Conservation (phyloP, 2,329 filamentous ascomycete species). For the Pseudogymnoascus sp. region DNA sequence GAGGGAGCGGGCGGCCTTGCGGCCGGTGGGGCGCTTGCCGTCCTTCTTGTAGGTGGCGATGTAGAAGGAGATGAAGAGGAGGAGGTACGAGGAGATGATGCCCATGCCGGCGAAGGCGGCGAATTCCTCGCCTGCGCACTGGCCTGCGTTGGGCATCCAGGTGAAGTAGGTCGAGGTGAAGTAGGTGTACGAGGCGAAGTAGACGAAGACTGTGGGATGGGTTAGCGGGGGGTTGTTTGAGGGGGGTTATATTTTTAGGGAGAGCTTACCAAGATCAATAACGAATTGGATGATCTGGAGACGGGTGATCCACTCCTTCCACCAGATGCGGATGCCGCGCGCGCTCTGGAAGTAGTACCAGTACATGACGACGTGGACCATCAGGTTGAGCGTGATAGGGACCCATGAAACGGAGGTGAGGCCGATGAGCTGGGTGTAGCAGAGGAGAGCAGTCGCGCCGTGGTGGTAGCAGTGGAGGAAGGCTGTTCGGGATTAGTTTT, state of each 20-base stretch:
- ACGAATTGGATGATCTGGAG: conserved; percentile 96
- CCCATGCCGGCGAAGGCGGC: conserved; percentile 87
- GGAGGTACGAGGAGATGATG: conserved; percentile 88
- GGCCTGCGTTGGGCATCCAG: conserved; percentile 73
- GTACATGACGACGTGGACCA: conserved; percentile 98
- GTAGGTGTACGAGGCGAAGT: conserved; percentile 99
- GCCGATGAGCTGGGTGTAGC: conserved; percentile 94
- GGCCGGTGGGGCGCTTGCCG: conserved; percentile 70
- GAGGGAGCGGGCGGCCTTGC: conserved; percentile 59
- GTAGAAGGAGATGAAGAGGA: conserved; percentile 99
- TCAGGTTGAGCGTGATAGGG: conserved; percentile 83
- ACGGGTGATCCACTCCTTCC: conserved; percentile 99
- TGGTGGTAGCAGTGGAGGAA: conserved; percentile 99
- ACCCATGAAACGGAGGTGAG: conserved; percentile 93
- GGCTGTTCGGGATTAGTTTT: conserved; percentile 37
- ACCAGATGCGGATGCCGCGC: conserved; percentile 92
- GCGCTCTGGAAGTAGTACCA: conserved; percentile 99
- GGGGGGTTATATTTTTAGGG: not conserved
- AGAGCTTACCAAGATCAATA: conserved; percentile 77
- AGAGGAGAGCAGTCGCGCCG: conserved; percentile 89
- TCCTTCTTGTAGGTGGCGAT: conserved; percentile 90
- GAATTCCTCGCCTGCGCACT: conserved; percentile 93
- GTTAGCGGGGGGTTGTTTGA: conserved; percentile 19
- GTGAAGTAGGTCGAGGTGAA: conserved; percentile 87
- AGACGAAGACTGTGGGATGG: conserved; percentile 74